Base-by-base conservation (phyloP, 2,329 filamentous ascomycete genomes). In the Coleophoma crateriformis region DNA sequence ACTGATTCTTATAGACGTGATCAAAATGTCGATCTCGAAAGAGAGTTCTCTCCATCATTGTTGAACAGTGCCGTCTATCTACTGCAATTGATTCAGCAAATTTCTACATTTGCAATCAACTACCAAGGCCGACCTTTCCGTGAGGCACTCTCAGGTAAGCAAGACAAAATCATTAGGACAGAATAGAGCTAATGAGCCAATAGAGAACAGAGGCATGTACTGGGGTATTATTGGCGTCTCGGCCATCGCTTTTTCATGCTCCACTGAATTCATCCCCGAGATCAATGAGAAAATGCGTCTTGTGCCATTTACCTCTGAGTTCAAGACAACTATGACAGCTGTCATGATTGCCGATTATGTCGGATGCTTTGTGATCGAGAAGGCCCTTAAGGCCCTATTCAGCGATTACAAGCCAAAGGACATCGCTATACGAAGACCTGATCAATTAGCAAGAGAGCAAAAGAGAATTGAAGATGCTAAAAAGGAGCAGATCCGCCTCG, bases 41-140 rank as follows among this genome's bases (percentile, higher is more conserved):
- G 91, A 59, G 92, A 97, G 59, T 99, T 99, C 65, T 74, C 85
- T 57, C 94, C 94, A 2, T 96, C 90, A 6, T 81, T 99, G 8
- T 85, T 99, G 66, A 99, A 99, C 77, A 94, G 87, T 44, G 94
- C 94, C 49, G 89, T 99, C 60, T 99, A 97, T 69, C 87, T 99
- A 22, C 82, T 99, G 38, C 94, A 97, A 65, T 84, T 99, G 46
- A 97, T 99, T 68, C 94, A 99, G 70, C 94, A 99, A 70, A 96
- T 99, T 65, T 96, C 91, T 20, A 99, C 94, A 3, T 99, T 99
- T 63, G 91, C 94, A 53, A 96, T 99, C 76, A 99, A 99, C 76
- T 99, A 99, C 75, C 94, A 99, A 71, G 94, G 94, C 51, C 87
- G 94, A 10, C 94, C 94, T 12, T 99, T 99, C 86, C 88, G 94